Percentiles rank a stretch among this genome's conserved stretches.
Evolutionary conservation across 177 flowering plant species (phyloP).

Genomic region (Viscum album): DNA sequence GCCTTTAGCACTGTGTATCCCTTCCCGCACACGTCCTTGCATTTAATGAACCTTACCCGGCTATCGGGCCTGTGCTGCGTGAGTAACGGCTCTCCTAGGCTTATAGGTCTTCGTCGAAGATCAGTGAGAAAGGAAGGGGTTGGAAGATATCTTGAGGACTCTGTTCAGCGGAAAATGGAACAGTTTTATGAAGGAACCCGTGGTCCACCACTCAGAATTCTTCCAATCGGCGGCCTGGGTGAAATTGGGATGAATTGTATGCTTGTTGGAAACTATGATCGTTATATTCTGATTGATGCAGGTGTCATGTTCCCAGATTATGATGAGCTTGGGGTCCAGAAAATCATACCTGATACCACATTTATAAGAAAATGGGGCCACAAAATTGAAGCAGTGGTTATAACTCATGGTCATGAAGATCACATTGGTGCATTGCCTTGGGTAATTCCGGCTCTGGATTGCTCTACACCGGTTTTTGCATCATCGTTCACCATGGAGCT

Average conservation of each 20-base stretch:
- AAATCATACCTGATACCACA: slow-evolving; percentile 85
- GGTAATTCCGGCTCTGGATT: slow-evolving; percentile 98
- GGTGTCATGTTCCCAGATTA: slow-evolving; percentile 99
- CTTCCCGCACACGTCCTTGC: slow-evolving; percentile 32
- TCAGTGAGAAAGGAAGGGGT: slow-evolving; percentile 57
- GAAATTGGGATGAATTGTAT: slow-evolving; percentile 99
- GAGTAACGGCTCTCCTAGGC: slow-evolving; percentile 14
- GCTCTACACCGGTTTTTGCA: slow-evolving; percentile 81
- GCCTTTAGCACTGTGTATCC: slow-evolving; percentile 34
- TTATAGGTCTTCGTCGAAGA: slow-evolving; percentile 37
- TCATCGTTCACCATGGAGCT: slow-evolving; percentile 99
- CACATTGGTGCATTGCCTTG: slow-evolving; percentile 99
- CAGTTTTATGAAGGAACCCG: slow-evolving; percentile 81
- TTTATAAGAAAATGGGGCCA: slow-evolving; percentile 92
- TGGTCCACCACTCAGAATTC: slow-evolving; percentile 95
- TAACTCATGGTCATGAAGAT: slow-evolving; percentile 99
- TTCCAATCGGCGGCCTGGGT: slow-evolving; percentile 96
- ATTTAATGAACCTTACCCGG: slow-evolving; percentile 20
- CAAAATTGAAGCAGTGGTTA: slow-evolving; percentile 94
- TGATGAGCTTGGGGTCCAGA: slow-evolving; percentile 95
- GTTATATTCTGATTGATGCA: slow-evolving; percentile 93
- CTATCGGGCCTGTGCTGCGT: slow-evolving; percentile 28
- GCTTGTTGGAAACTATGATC: slow-evolving; percentile 95
- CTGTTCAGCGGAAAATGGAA: slow-evolving; percentile 85
- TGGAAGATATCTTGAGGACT: slow-evolving; percentile 80